Conservation (phyloP, 1,284 basidiomycete genomes). For the Irpex sp. region DNA sequence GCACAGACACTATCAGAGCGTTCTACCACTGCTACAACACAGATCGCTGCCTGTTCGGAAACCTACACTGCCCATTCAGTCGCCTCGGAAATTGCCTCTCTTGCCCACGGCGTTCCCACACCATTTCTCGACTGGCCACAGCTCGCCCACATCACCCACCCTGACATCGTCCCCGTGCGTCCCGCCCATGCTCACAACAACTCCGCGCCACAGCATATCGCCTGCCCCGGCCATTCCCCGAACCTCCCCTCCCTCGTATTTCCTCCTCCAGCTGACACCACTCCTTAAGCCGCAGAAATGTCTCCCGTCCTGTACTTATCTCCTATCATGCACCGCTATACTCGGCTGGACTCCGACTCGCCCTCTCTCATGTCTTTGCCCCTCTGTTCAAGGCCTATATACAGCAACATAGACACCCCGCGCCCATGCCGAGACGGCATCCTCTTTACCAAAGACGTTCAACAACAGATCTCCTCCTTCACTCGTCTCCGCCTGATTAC, state of each 20-base stretch:
- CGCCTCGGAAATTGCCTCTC: not conserved
- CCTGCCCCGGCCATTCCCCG: conserved; percentile 1
- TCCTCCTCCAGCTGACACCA: not conserved
- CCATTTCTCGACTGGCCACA: not conserved
- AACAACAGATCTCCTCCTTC: not conserved
- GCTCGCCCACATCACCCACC: not conserved
- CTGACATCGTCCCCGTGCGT: not conserved
- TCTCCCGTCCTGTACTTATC: too few species aligned
- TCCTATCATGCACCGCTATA: too few species aligned
- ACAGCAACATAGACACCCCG: too few species aligned
- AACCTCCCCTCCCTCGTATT: not conserved
- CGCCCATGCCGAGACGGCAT: not conserved
- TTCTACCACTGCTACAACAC: not conserved
- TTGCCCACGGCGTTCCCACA: not conserved
- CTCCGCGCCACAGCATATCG: not conserved
- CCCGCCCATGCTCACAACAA: not conserved
- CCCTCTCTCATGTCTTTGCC: too few species aligned
- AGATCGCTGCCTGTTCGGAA: not conserved
- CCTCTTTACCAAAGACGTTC: not conserved
- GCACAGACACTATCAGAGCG: not conserved
- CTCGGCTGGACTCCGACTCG: too few species aligned
- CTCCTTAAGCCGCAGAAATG: not conserved
- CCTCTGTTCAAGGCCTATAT: too few species aligned
- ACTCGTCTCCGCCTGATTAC: not conserved
- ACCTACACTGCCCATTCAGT: not conserved